Evolutionary conservation across 2,329 filamentous ascomycete genomes (phyloP).

Genomic region (Harringtonia aguacate): DNA sequence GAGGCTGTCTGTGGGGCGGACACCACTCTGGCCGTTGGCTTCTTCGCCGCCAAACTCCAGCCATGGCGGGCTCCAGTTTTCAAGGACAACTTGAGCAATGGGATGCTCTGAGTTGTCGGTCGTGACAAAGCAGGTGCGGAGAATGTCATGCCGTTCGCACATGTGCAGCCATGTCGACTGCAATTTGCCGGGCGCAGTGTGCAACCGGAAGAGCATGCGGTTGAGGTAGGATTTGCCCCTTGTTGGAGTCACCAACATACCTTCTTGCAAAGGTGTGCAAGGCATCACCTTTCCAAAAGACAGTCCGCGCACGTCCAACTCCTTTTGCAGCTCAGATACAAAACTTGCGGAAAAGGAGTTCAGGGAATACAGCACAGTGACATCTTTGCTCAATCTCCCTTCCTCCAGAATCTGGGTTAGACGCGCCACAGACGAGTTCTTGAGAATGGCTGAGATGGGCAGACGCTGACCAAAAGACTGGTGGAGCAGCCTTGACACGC

Average conservation of each 20-base stretch:
- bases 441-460: constrained; percentile 60
- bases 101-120: constrained; percentile 51
- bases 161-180: constrained; percentile 51
- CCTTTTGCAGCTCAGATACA: constrained; percentile 5
- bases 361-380: background rate
- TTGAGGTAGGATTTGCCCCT: constrained; percentile 56
- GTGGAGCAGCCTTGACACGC: constrained; percentile 49
- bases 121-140: constrained; percentile 64
- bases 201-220: constrained; percentile 53
- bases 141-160: constrained; percentile 57
- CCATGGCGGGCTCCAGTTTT: constrained; percentile 31
- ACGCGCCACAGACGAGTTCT: constrained; percentile 52
- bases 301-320: background rate
- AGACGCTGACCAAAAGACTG: constrained; percentile 33
- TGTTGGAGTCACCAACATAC: constrained; percentile 59
- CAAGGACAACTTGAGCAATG: constrained; percentile 62
- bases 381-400: background rate
- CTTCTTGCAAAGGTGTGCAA: constrained; percentile 80
- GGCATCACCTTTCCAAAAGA: constrained; percentile 52
- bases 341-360: constrained; percentile 19
- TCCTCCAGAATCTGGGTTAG: constrained; percentile 31
- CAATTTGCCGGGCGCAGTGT: constrained; percentile 37
- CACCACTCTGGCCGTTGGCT: constrained; percentile 3
- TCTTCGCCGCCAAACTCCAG: constrained; percentile 18
- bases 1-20: constrained; percentile 20